Percentiles rank a stretch among this genome's conserved stretches.
Evolutionary conservation across 2,329 filamentous ascomycete genomes (phyloP).

Genomic region (Trichoderma lentiforme): DNA sequence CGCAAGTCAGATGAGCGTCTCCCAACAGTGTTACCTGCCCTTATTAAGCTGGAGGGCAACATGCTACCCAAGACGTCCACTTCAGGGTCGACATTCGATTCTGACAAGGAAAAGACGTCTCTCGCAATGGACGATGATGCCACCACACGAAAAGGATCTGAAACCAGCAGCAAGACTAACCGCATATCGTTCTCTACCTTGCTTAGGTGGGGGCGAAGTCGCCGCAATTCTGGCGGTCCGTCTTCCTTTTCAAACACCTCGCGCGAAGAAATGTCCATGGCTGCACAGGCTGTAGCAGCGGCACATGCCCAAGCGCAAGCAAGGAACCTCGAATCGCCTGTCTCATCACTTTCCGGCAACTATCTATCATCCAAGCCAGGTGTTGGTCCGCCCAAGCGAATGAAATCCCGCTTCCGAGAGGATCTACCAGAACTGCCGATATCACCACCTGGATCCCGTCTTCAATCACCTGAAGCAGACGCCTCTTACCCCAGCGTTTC

Average conservation of each 20-base stretch:
- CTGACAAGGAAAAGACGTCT: slow-evolving; percentile 38
- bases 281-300: slow-evolving; percentile 29
- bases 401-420: slow-evolving; percentile 87
- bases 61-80: slow-evolving; percentile 46
- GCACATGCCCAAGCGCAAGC: slow-evolving; percentile 30
- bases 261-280: slow-evolving; percentile 69
- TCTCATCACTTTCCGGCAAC: slow-evolving; percentile 20
- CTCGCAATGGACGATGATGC: slow-evolving; percentile 46
- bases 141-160: slow-evolving; percentile 52
- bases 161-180: slow-evolving; percentile 45
- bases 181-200: slow-evolving; percentile 66
- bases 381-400: slow-evolving; percentile 64
- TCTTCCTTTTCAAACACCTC: slow-evolving; percentile 92
- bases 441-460: slow-evolving; percentile 78
- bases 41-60: slow-evolving; percentile 36
- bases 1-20: slow-evolving; percentile 24
- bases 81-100: slow-evolving; percentile 48
- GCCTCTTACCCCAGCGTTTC: slow-evolving; percentile 34
- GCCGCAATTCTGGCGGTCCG: slow-evolving; percentile 52
- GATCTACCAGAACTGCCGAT: slow-evolving; percentile 83
- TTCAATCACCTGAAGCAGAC: slow-evolving; percentile 72
- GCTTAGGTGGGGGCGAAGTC: slow-evolving; percentile 66
- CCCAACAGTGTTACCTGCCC: slow-evolving; percentile 23
- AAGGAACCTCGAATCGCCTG: slow-evolving; percentile 20
- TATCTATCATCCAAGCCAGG: slow-evolving; percentile 35